A percentile compares a stretch with the other conserved stretches of the same genome.
phyloP scores from a whole-genome alignment of 306 rosid species.

The Pueraria montana region DNA sequence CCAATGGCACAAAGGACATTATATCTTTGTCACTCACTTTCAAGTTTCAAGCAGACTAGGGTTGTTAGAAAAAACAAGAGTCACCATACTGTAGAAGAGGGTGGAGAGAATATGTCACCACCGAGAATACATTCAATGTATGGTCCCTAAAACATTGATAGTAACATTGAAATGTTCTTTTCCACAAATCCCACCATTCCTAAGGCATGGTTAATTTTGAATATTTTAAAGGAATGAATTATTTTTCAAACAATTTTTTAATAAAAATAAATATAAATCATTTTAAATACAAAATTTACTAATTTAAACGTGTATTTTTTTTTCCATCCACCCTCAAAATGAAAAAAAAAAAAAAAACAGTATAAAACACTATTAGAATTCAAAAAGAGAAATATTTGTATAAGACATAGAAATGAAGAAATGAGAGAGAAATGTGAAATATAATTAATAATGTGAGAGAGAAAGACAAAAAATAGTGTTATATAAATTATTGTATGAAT shows the following conservation, averaged over 20 bases:
- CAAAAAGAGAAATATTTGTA: no score
- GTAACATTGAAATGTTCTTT: conserved; percentile 1
- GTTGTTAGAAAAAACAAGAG: conserved; percentile 57
- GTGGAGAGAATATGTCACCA: conserved; percentile 40
- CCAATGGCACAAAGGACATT: conserved; percentile 40
- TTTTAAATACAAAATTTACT: background rate
- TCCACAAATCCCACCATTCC: background rate
- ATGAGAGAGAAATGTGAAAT: no score
- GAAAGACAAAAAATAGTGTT: no score
- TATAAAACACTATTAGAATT: background rate
- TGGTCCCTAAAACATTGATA: conserved; percentile 42
- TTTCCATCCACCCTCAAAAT: background rate
- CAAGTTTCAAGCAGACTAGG: conserved; percentile 42
- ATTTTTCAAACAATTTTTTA: background rate
- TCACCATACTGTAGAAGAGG: conserved; percentile 21
- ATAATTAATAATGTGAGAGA: no score
- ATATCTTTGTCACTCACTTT: conserved; percentile 49
- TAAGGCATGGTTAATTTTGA: conserved; percentile 6
- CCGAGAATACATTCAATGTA: conserved; percentile 14
- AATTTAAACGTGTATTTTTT: background rate
- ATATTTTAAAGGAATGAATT: background rate
- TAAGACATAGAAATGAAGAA: no score
- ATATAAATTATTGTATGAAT: no score
- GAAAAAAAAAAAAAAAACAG: background rate
- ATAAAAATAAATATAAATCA: background rate